Evolutionary conservation across 78 protist genomes (phyloP), one percentile per base, ranked within the genome.

Genomic region (Planoprotostelium fungivorum): DNA sequence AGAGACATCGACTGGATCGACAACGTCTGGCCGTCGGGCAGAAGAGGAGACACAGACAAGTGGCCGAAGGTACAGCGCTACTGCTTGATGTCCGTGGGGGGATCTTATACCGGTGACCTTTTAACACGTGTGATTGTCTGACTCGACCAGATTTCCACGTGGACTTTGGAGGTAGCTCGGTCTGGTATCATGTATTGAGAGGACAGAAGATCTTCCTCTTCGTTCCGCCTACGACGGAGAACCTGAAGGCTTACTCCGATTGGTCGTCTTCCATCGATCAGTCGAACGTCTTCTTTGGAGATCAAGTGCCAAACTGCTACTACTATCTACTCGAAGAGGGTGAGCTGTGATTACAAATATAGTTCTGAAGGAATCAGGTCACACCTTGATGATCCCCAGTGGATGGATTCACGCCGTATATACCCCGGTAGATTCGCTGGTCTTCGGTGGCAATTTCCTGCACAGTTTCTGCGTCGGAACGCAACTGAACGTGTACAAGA

Each of bases 401-500:
- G 88, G 88, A 28, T 89, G 87, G 86, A 89, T 89, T 38, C 91
- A 89, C n/a, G 87, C 88, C 0, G 91, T 89, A 51, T 34, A 89
- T 36, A 89, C 91, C 23, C 86, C 91, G 31, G 63, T 0, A 1
- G 91, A 89, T 16, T 37, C 88, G 34, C 35, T 89, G 34, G 91
- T 85, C 23, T 89, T 89, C 83, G 91, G 91, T 28, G 91, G 91
- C 38, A 89, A 89, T 51, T 89, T 89, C 63, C 63, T 89, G 91
- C 87, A 84, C 38, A 34, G 31, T 38, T 36, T 29, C 38, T 28
- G 0, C 29, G 63, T 36, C 63, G 1, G 29, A 5, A 1, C 16
- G 87, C 91, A 89, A 36, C 35, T 89, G 29, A 9, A 83, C 16
- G 35, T 87, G 23, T 28, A 38, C 1, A 34, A n/a, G 34, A 35